Conservation (phyloP, 2,329 filamentous ascomycete genomes). For the Colletotrichum viniferum region DNA sequence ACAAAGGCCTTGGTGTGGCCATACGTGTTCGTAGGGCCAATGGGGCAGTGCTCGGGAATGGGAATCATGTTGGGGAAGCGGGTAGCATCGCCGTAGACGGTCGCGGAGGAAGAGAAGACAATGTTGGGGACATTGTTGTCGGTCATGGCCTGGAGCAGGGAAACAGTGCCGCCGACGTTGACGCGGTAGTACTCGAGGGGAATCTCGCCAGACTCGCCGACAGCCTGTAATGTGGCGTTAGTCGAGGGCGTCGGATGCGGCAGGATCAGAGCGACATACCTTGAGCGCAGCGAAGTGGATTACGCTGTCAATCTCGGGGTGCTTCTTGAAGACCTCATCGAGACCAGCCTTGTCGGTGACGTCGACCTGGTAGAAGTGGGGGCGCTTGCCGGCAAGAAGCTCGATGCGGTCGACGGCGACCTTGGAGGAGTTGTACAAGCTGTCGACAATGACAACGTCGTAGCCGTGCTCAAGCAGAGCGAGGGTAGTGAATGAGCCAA, state of each 20-base stretch:
- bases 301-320: slow-evolving; percentile 95
- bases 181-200: slow-evolving; percentile 97
- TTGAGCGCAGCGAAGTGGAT: slow-evolving; percentile 99
- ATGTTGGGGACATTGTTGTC: slow-evolving; percentile 93
- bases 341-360: slow-evolving; percentile 84
- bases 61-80: slow-evolving; percentile 98
- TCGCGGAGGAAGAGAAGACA: slow-evolving; percentile 97
- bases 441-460: slow-evolving; percentile 96
- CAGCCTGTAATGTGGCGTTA: slow-evolving; percentile 64
- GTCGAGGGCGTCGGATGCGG: not conserved
- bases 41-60: slow-evolving; percentile 95
- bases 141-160: slow-evolving; percentile 85
- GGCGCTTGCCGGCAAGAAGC: slow-evolving; percentile 86
- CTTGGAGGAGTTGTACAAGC: slow-evolving; percentile 93
- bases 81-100: slow-evolving; percentile 97
- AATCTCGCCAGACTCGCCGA: slow-evolving; percentile 92
- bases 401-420: slow-evolving; percentile 95
- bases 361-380: slow-evolving; percentile 84
- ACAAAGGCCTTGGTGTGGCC: slow-evolving; percentile 95
- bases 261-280: slow-evolving; percentile 51
- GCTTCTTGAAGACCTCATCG: slow-evolving; percentile 84
- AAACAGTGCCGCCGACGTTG: slow-evolving; percentile 92
- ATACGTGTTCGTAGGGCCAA: slow-evolving; percentile 96
- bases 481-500: slow-evolving; percentile 95
- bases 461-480: slow-evolving; percentile 93